Evolutionary conservation across 257 asterid genomes (phyloP).

Genomic region (Thymus quinquecostatus): DNA sequence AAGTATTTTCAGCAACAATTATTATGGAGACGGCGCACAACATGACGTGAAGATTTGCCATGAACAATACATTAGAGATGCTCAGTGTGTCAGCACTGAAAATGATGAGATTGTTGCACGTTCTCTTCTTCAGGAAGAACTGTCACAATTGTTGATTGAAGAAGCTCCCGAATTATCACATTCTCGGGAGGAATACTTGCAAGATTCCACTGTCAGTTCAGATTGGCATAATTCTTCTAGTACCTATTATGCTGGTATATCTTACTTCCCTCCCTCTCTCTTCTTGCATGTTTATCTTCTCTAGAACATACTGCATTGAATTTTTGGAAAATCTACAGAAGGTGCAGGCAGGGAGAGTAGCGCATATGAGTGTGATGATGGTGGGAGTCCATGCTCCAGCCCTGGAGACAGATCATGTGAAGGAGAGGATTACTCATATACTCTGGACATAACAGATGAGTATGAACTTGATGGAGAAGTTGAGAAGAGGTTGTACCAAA

Average conservation of each 20-base stretch:
- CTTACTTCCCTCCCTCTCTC: constrained; percentile 29
- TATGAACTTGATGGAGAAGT: constrained; percentile 90
- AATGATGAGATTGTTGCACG: constrained; percentile 64
- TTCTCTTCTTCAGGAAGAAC: constrained; percentile 67
- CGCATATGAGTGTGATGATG: constrained; percentile 53
- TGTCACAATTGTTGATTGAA: constrained; percentile 57
- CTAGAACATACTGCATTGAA: constrained; percentile 23
- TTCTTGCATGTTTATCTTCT: constrained; percentile 19
- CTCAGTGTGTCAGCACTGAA: constrained; percentile 42
- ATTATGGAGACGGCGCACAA: constrained; percentile 71
- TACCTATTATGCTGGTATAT: constrained; percentile 53
- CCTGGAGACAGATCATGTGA: constrained; percentile 72
- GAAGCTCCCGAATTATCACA: constrained; percentile 58
- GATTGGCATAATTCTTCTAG: constrained; percentile 64
- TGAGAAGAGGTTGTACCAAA: constrained; percentile 78
- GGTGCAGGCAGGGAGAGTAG: constrained; percentile 56
- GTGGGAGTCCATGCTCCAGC: constrained; percentile 68
- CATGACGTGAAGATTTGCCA: constrained; percentile 70
- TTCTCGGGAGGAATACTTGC: constrained; percentile 48
- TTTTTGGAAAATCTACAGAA: constrained; percentile 30
- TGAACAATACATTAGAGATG: constrained; percentile 60
- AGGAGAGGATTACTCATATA: constrained; percentile 57
- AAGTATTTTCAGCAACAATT: constrained; percentile 66
- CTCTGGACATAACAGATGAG: constrained; percentile 80
- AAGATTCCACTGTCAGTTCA: constrained; percentile 41